These are phyloP conservation scores for Perilla frutescens DNA, from an alignment of 257 asterid genomes.

Conservation along the genomic window DNA sequence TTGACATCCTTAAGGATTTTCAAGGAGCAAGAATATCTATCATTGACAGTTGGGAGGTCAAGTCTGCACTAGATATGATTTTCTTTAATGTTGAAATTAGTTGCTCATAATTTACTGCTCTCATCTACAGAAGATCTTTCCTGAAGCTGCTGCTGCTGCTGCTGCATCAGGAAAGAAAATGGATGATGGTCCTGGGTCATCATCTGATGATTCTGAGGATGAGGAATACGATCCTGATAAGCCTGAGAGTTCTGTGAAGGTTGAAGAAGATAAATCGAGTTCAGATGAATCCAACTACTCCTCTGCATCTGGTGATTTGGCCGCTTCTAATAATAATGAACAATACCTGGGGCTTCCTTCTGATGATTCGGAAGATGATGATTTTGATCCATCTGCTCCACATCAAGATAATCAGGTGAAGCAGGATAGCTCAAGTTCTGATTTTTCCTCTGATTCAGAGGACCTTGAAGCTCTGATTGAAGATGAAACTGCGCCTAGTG, in stretches of 20 bases:
- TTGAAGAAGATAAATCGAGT: constrained; percentile 58
- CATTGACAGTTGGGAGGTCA: constrained; percentile 94
- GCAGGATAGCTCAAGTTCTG: constrained; percentile 78
- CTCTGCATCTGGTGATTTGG: constrained; percentile 61
- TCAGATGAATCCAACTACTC: constrained; percentile 65
- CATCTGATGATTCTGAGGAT: constrained; percentile 92
- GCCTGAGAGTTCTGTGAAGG: constrained; percentile 51
- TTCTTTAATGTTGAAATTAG: constrained; percentile 27
- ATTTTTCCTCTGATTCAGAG: constrained; percentile 92
- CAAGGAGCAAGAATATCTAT: constrained; percentile 64
- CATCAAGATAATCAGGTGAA: constrained; percentile 50
- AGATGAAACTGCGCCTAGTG: constrained; percentile 45
- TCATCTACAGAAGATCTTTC: constrained; percentile 79
- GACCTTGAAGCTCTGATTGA: constrained; percentile 66
- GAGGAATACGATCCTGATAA: constrained; percentile 90
- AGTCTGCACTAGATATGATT: constrained; percentile 35
- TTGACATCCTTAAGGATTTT: constrained; percentile 76
- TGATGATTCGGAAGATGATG: constrained; percentile 96
- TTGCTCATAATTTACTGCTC: constrained; percentile 43
- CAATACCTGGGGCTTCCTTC: constrained; percentile 63
- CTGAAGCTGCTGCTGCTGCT: constrained; percentile 75
- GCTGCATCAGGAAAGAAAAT: constrained; percentile 75
- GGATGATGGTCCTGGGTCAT: constrained; percentile 60
- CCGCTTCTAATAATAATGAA: constrained; percentile 45
- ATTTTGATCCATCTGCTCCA: constrained; percentile 73